Evolutionary conservation across 352 stramenopile genomes (phyloP), one percentile per base, ranked within the genome.

Genomic region (Phytophthora europaea): DNA sequence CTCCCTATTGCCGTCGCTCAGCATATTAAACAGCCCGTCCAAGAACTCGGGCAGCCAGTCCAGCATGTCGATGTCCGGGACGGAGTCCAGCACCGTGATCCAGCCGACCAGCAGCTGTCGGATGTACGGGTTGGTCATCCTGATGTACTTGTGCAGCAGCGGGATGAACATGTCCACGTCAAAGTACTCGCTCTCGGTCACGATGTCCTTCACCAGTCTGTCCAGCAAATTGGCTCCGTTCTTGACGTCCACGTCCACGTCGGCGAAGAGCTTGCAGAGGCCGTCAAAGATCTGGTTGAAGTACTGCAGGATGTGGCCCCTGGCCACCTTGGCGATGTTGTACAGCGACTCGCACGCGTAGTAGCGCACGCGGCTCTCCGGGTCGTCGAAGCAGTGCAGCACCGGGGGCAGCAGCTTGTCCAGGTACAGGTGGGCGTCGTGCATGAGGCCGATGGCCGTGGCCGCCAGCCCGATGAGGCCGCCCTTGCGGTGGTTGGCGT

Each of bases 241-340:
- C 82, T 99, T 99, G 8, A 99, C 98, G 82, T 99, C 98, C 4
- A 99, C 94, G 74, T 99, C 98, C 6, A 99, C 98, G 78, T 99
- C 98, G 0, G 98, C 98, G 81, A 99, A 99, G 4, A 99, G 82
- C 80, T 95, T 94, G 78, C 89, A 95, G 22, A 95, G 76, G 0
- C 98, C 98, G 75, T 99, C 98, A 75, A 99, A 99, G 70, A 99
- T 99, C 79, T 99, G 94, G 84, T 99, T 99, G 74, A 99, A 99
- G 79, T 99, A 99, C 62, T 89, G 78, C 38, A 99, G 79, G 40
- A 99, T 99, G 59, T 95, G 85, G 16, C 94, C 91, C 15, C 98
- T 82, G 8, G 98, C 97, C 54, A 98, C 93, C 79, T 99, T 99
- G 43, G 97, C 97, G 77, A 99, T 99, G 83, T 99, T 99, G 88